phyloP scores from a whole-genome alignment of 495 filamentous ascomycete species.

The Xylaria scruposa region DNA sequence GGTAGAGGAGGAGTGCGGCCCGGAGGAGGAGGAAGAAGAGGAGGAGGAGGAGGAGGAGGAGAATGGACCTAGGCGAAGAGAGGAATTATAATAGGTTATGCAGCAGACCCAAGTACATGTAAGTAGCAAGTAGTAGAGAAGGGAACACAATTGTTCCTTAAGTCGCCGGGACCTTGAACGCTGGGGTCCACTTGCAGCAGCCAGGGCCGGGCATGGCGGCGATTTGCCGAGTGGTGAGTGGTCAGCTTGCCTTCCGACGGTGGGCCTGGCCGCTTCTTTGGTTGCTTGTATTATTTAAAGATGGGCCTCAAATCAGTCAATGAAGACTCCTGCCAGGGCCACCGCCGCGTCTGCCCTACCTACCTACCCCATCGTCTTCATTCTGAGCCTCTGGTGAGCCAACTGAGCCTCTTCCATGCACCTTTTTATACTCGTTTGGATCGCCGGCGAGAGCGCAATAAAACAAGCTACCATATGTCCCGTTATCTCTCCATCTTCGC shows the following conservation, averaged over 20 bases:
- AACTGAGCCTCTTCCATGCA: slow-evolving; percentile 30
- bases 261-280: slow-evolving; percentile 27
- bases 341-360: slow-evolving; percentile 32
- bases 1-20: neutral
- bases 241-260: slow-evolving; percentile 33
- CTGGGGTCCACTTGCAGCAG: slow-evolving; percentile 36
- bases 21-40: slow-evolving; percentile 14
- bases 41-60: slow-evolving; percentile 5
- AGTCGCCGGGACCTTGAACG: slow-evolving; percentile 37
- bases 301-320: slow-evolving; percentile 37
- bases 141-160: slow-evolving; percentile 36
- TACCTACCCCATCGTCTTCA: slow-evolving; percentile 41
- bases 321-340: slow-evolving; percentile 12
- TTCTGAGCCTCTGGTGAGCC: slow-evolving; percentile 25
- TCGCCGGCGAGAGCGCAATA: slow-evolving; percentile 41
- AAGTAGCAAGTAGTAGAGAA: neutral
- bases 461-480: slow-evolving; percentile 33
- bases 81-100: slow-evolving; percentile 10
- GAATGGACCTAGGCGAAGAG: neutral
- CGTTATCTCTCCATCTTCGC: neutral
- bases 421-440: slow-evolving; percentile 50
- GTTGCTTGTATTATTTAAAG: slow-evolving; percentile 39
- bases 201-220: slow-evolving; percentile 42
- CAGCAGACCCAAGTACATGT: slow-evolving; percentile 3
- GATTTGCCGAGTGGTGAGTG: slow-evolving; percentile 36